Evolutionary conservation across 805 yeast species (phyloP).

Genomic region (Ogataea allantospora): DNA sequence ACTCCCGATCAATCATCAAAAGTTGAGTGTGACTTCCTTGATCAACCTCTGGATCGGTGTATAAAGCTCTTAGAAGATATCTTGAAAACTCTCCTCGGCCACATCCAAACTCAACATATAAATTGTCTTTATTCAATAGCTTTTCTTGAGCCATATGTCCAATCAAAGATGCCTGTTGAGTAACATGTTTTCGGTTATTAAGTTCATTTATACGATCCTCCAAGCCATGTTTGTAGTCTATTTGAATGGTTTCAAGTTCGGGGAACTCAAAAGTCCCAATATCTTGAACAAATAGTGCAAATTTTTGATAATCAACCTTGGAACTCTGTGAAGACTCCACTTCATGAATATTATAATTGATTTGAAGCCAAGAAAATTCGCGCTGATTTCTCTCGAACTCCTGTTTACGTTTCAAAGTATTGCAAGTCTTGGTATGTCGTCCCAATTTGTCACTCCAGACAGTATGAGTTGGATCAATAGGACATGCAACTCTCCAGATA

Average conservation of each 20-base stretch:
- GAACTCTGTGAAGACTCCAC: constrained; percentile 2
- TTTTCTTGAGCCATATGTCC: constrained; percentile 53
- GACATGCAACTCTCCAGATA: constrained; percentile 62
- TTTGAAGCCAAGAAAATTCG: constrained; percentile 43
- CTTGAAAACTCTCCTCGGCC: constrained; percentile 85
- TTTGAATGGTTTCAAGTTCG: constrained; percentile 20
- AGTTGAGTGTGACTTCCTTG: constrained; percentile 29
- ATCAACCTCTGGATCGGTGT: constrained; percentile 12
- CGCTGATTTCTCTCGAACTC: constrained; percentile 34
- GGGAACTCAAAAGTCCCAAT: constrained; percentile 10
- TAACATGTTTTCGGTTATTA: constrained; percentile 68
- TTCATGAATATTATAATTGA: constrained; percentile 44
- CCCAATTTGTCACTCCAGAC: constrained; percentile 60
- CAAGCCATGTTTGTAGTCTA: constrained; percentile 33
- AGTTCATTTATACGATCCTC: constrained; percentile 47
- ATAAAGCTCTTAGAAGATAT: constrained; percentile 44
- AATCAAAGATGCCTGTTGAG: constrained; percentile 78
- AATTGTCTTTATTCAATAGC: constrained; percentile 36
- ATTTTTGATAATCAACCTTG: constrained; percentile 21
- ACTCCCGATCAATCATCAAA: constrained; percentile 72
- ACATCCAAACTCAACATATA: constrained; percentile 81
- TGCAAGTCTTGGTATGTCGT: constrained; percentile 63
- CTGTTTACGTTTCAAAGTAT: constrained; percentile 36
- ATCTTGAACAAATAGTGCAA: constrained; percentile 22
- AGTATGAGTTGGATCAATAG: constrained; percentile 72